These are phyloP conservation scores for Septoria linicola DNA, from an alignment of 2,329 filamentous ascomycete species.

Conservation along the genomic window DNA sequence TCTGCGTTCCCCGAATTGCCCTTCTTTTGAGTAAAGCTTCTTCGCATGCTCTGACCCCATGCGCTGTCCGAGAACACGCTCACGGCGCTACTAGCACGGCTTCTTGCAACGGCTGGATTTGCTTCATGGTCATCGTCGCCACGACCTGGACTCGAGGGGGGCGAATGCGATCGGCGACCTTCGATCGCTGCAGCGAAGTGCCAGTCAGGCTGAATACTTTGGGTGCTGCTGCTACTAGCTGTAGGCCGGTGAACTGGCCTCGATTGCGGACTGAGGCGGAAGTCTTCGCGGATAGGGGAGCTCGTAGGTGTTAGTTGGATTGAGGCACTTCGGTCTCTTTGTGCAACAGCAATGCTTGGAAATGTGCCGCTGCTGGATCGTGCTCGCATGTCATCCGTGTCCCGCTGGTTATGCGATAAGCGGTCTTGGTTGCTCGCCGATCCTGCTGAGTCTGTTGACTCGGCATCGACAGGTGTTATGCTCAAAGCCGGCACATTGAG, in stretches of 20 bases:
- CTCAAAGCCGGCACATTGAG: conserved; percentile 35
- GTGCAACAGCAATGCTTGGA: background rate
- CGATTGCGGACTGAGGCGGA: conserved; percentile 24
- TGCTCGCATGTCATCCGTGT: conserved; percentile 11
- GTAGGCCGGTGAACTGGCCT: conserved; percentile 26
- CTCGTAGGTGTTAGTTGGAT: conserved; percentile 32
- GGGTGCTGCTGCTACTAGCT: conserved; percentile 30
- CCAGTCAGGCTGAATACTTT: conserved; percentile 44
- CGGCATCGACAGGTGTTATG: conserved; percentile 35
- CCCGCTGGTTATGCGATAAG: background rate
- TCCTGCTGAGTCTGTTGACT: conserved; percentile 38
- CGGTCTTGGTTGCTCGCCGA: conserved; percentile 24
- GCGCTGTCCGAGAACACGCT: conserved; percentile 83
- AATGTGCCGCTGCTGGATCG: conserved; percentile 1
- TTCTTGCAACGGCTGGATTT: conserved; percentile 43
- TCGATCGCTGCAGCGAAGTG: conserved; percentile 48
- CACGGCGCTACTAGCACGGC: conserved; percentile 66
- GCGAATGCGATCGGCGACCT: conserved; percentile 34
- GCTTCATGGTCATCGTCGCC: conserved; percentile 7
- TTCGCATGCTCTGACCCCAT: conserved; percentile 89
- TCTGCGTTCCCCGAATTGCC: conserved; percentile 28
- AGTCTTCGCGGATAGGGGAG: conserved; percentile 25
- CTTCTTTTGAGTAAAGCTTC: conserved; percentile 70
- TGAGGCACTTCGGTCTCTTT: conserved; percentile 32
- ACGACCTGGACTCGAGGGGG: conserved; percentile 31